A percentile compares a stretch with the other conserved stretches of the same genome.
These are phyloP conservation scores for Ceratocystis colombiana DNA, from an alignment of 2,329 filamentous ascomycete species.

Conservation along the genomic window DNA sequence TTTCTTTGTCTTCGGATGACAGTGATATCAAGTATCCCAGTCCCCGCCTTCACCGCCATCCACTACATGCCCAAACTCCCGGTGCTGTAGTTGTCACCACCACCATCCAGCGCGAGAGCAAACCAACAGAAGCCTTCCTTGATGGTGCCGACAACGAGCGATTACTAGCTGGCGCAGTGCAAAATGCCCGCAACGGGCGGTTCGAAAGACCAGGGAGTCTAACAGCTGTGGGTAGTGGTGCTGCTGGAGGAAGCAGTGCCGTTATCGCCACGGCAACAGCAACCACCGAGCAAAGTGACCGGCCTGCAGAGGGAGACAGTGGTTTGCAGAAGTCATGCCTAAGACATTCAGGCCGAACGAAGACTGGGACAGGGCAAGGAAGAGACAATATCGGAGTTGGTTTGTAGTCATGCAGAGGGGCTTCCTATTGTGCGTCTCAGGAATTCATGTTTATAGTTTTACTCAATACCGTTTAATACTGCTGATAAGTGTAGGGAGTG, in stretches of 20 bases:
- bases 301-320: background rate
- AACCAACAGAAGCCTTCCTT: constrained; percentile 27
- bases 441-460: background rate
- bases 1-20: constrained; percentile 12
- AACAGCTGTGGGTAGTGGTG: background rate
- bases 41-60: background rate
- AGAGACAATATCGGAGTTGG: background rate
- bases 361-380: background rate
- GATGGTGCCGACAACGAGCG: constrained; percentile 21
- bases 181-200: background rate
- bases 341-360: background rate
- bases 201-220: constrained; percentile 11
- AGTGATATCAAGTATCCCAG: constrained; percentile 20
- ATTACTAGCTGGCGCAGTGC: constrained; percentile 12
- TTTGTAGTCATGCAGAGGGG: background rate
- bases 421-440: background rate
- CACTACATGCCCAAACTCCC: constrained; percentile 4
- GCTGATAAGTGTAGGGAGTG: background rate
- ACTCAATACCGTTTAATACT: background rate
- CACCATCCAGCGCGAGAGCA: constrained; percentile 33
- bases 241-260: background rate
- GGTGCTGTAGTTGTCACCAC: constrained; percentile 34
- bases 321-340: background rate
- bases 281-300: background rate
- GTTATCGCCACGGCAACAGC: background rate